Percentiles rank a stretch among this genome's conserved stretches.
phyloP scores from a whole-genome alignment of 1,139 yeast genomes.

The Debaryomycetaceae sp. region DNA sequence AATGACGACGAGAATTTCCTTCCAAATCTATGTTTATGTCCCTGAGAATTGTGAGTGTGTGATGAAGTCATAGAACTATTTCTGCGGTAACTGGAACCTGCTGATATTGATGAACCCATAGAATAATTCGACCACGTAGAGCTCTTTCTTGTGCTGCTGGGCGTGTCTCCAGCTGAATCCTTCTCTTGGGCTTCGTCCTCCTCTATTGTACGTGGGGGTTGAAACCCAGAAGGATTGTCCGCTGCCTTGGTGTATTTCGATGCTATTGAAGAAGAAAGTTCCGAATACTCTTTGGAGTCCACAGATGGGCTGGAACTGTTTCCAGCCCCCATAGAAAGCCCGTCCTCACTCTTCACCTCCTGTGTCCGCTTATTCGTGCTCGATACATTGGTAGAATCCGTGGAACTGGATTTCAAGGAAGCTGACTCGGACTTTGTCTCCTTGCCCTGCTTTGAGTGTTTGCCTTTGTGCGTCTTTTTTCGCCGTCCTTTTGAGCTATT shows the following conservation, averaged over 20 bases:
- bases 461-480: neutral
- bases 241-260: neutral
- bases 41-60: neutral
- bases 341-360: neutral
- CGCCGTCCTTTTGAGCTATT: slow-evolving; percentile 1
- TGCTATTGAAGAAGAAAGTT: neutral
- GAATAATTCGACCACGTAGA: neutral
- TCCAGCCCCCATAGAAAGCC: neutral
- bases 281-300: neutral
- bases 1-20: neutral
- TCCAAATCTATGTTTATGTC: neutral
- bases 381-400: neutral
- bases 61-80: neutral
- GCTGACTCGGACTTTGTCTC: neutral
- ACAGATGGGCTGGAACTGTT: neutral
- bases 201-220: neutral
- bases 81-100: neutral
- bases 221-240: neutral
- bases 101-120: neutral
- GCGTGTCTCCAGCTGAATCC: neutral
- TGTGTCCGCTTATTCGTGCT: neutral
- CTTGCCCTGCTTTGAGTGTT: neutral
- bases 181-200: neutral
- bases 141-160: neutral
- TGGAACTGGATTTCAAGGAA: neutral